Conservation (phyloP, 2,329 filamentous ascomycete genomes). For the Onygenales sp. region DNA sequence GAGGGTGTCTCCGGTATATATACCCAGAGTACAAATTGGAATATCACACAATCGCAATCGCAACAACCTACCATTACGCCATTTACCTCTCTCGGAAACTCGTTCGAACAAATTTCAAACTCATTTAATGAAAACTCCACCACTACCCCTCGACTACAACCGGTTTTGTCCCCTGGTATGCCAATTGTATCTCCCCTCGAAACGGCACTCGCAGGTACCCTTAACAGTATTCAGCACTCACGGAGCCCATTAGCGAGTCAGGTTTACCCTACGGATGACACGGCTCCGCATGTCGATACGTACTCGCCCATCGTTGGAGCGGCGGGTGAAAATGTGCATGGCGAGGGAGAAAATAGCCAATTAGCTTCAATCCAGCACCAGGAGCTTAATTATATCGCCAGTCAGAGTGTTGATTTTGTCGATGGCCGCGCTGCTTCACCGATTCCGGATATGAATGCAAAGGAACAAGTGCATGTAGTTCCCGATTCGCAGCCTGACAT, state of each 20-base stretch:
- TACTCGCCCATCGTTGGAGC: neutral
- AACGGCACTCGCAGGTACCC: slow-evolving; percentile 5
- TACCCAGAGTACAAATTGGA: neutral
- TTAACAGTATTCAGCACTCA: neutral
- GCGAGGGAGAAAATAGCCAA: neutral
- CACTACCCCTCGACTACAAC: slow-evolving; percentile 29
- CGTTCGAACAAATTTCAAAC: neutral
- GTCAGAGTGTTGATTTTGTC: neutral
- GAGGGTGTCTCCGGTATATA: neutral
- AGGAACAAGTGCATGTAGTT: neutral
- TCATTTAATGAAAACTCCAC: slow-evolving; percentile 9
- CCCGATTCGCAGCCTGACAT: neutral
- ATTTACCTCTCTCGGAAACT: neutral
- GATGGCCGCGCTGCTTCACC: neutral
- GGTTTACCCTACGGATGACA: neutral
- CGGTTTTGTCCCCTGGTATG: slow-evolving; percentile 30
- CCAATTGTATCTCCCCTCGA: slow-evolving; percentile 31
- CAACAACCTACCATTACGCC: slow-evolving; percentile 2
- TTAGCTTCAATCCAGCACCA: neutral
- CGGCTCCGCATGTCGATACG: neutral
- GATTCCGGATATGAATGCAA: neutral
- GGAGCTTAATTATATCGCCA: neutral
- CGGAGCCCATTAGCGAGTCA: neutral
- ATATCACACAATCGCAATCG: neutral
- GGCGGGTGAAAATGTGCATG: neutral